phyloP scores from a whole-genome alignment of 2,329 filamentous ascomycete genomes.

The Plenodomus biglobosus region DNA sequence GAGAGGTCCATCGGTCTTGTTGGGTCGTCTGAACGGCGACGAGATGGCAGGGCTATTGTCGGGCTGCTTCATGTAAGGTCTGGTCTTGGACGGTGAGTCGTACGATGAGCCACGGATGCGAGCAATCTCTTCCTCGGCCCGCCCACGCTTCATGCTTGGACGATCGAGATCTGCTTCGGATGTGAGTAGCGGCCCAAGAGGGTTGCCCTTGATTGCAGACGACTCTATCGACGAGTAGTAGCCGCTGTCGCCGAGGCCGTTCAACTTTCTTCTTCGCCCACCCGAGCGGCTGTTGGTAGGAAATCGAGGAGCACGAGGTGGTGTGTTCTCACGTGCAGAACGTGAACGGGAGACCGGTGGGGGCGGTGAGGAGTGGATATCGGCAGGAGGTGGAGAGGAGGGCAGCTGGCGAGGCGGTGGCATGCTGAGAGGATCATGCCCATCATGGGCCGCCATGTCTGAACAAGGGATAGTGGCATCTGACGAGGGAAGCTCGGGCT shows the following conservation, averaged over 20 bases:
- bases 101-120: conserved; percentile 90
- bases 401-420: conserved; percentile 54
- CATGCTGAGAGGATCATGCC: conserved; percentile 47
- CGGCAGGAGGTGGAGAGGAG: conserved; percentile 69
- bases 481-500: conserved; percentile 52
- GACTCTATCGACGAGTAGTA: conserved; percentile 97
- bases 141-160: conserved; percentile 80
- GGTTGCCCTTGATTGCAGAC: conserved; percentile 74
- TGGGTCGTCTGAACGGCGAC: conserved; percentile 45
- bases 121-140: conserved; percentile 93
- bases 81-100: conserved; percentile 79
- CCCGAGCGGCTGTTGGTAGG: conserved; percentile 65
- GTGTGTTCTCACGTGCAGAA: conserved; percentile 66
- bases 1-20: conserved; percentile 57
- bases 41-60: conserved; percentile 39
- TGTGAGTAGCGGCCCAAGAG: conserved; percentile 65
- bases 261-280: conserved; percentile 74
- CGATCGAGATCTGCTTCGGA: conserved; percentile 74
- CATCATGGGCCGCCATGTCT: conserved; percentile 53
- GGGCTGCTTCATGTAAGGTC: conserved; percentile 56
- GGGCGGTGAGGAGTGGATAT: conserved; percentile 90
- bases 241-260: conserved; percentile 86
- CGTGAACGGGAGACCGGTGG: conserved; percentile 70
- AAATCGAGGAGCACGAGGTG: conserved; percentile 67
- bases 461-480: conserved; percentile 56